Evolutionary conservation across 257 asterid genomes (phyloP).

Genomic region (Linderniella brevidens): DNA sequence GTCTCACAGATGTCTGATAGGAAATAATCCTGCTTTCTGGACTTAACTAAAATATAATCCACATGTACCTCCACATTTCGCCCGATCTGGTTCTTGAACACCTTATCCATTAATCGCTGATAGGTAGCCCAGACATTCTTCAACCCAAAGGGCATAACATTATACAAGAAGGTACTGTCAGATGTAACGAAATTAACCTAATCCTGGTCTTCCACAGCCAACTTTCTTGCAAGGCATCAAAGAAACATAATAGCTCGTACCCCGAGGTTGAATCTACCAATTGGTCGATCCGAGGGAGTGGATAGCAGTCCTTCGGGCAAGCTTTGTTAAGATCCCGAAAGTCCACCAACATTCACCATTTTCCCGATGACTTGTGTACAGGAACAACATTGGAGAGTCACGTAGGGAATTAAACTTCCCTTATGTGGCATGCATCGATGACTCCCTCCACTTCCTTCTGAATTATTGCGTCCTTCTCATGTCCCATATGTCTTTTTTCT

Average conservation of each 20-base stretch:
- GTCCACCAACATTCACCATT: neutral
- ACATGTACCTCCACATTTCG: no score
- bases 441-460: neutral
- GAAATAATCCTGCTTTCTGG: no score
- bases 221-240: neutral
- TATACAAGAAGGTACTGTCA: no score
- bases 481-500: no score
- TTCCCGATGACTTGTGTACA: neutral
- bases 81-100: no score
- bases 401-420: neutral
- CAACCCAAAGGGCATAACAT: no score
- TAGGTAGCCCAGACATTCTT: no score
- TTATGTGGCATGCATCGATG: neutral
- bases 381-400: neutral
- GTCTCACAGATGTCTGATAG: no score
- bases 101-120: no score
- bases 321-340: neutral
- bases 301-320: neutral
- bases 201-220: no score
- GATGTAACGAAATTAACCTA: no score
- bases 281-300: neutral
- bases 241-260: neutral
- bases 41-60: no score
- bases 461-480: neutral
- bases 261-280: neutral